Evolutionary conservation across 805 yeast species (phyloP), one percentile per base, ranked within the genome.

Genomic region (Helenozyma rhizophorensis): DNA sequence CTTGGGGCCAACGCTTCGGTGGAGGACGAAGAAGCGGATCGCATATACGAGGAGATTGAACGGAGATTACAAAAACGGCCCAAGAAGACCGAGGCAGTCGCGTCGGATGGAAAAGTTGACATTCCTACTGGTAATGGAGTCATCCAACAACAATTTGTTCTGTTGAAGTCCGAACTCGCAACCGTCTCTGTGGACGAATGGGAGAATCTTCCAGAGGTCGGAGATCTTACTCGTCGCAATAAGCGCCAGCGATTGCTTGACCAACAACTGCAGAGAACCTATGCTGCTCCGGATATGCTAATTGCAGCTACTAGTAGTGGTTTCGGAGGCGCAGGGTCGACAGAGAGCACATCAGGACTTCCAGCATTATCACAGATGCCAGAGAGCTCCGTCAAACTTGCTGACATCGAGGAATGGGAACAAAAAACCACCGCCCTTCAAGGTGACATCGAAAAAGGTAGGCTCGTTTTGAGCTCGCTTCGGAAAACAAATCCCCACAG

Each of bases 121-220:
- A 42, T 33, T 10, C 51, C 45, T 4, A 43, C 36, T 2, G 45
- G 47, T 4, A 29, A 33, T 2, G 40, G 45, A 14, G 26, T 25
- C 23, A 36, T 39, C 12, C 61, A 77, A 8, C 61, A 53, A n/a
- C 77, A 80, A 41, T 85, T 87, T 53, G 62, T 74, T 1, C 90
- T 82, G 49, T 62, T 83, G 39, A 88, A 89, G 50, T 60, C 79
- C 17, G 76, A 70, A 1, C 56, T 89, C 23, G 62, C 79, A 0
- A 46, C 56, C 0, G 74, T 90, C 0, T 65, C 83, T 3, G 73
- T 65, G 14, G 83, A 76, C 3, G 80, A 89, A 48, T 90, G 98
- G 98, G 68, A 72, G 4, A 70, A 65, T 39, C 51, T 90, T 3
- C 97, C 97, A 0, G 96, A 87, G 42, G 93, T 86, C 2, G 83